Percentiles rank a stretch among this genome's conserved stretches.
Evolutionary conservation across 345 rosid genomes (phyloP).

Genomic region (Camelina hispida): DNA sequence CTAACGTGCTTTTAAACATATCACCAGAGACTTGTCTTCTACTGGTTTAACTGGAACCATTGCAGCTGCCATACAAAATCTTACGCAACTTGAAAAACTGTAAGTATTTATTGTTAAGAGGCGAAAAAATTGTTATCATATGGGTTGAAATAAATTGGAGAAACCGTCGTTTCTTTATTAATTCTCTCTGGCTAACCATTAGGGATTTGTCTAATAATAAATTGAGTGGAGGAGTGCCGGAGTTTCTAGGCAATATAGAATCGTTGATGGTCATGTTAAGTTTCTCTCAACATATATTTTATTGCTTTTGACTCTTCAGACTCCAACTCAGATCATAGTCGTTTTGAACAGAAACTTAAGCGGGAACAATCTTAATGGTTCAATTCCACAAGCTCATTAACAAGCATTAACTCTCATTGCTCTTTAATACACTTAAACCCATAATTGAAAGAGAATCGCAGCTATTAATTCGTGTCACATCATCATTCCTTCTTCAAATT

Average conservation of each 20-base stretch:
- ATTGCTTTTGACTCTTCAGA: neutral
- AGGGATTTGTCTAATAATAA: constrained; percentile 63
- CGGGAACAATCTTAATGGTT: constrained; percentile 46
- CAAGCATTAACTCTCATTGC: too few species aligned
- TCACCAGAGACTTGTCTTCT: constrained; percentile 48
- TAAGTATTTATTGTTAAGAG: constrained; percentile 4
- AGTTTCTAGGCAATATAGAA: constrained; percentile 45
- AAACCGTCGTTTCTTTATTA: neutral
- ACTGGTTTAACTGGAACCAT: constrained; percentile 48
- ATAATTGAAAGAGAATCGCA: too few species aligned
- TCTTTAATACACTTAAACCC: too few species aligned
- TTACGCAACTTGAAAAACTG: constrained; percentile 26
- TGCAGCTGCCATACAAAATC: constrained; percentile 38
- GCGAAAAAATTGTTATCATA: neutral
- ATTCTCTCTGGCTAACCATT: neutral
- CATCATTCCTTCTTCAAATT: too few species aligned
- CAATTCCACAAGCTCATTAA: constrained; percentile 47
- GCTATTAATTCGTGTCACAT: too few species aligned
- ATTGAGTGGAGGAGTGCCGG: constrained; percentile 52
- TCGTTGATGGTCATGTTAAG: constrained; percentile 53
- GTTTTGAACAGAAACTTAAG: constrained; percentile 44
- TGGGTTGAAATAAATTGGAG: neutral
- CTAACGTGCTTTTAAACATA: neutral
- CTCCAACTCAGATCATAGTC: neutral
- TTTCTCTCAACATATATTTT: neutral